Conservation (phyloP, 345 rosid species). For the Luvunga scandens region DNA sequence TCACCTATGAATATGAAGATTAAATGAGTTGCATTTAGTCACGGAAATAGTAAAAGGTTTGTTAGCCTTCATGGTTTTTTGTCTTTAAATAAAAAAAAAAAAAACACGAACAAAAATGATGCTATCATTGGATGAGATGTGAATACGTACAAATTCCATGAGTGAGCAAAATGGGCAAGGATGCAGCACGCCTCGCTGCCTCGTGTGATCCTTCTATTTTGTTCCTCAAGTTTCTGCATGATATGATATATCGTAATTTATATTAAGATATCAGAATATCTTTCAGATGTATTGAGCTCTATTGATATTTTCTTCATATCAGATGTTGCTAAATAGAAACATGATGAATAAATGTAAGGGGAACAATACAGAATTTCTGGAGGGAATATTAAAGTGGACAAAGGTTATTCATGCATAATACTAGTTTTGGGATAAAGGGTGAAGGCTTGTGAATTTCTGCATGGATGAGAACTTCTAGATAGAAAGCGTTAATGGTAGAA, state of each 20-base stretch:
- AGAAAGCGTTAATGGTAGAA: background rate
- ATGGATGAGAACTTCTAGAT: background rate
- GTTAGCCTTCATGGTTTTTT: background rate
- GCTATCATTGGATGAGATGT: background rate
- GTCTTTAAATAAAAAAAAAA: background rate
- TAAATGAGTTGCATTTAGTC: background rate
- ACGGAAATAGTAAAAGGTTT: background rate
- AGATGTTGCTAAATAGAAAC: background rate
- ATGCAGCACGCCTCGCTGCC: conserved; percentile 61
- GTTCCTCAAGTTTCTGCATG: conserved; percentile 47
- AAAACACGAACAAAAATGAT: background rate
- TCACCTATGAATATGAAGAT: conserved; percentile 44
- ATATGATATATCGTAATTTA: conserved; percentile 4
- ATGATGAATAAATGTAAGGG: background rate
- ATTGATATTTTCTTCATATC: background rate
- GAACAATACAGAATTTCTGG: background rate
- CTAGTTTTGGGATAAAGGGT: background rate
- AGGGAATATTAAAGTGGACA: background rate
- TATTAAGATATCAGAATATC: background rate
- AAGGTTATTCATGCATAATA: background rate
- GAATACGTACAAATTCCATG: conserved; percentile 63
- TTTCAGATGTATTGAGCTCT: background rate
- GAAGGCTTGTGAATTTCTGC: background rate
- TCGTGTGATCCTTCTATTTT: conserved; percentile 64
- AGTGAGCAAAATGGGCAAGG: conserved; percentile 57